Conservation (phyloP, 1,139 yeast genomes). For the Yamadazyma spencermartinsiae region DNA sequence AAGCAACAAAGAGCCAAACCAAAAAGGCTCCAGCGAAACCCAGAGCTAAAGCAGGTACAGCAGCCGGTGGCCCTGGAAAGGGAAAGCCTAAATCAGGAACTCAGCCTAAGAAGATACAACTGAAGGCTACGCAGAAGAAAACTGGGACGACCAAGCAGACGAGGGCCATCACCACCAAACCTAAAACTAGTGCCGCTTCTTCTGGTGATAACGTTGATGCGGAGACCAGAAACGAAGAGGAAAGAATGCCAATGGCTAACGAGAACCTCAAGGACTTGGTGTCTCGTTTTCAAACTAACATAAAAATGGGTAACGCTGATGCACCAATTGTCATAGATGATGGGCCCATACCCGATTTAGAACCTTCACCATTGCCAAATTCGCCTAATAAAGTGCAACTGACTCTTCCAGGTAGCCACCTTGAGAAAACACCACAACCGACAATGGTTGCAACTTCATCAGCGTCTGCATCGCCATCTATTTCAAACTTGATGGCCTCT, state of each 20-base stretch:
- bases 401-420: too few relatives aligned
- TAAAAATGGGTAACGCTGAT: constrained; percentile 17
- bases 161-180: too few relatives aligned
- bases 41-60: background rate
- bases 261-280: constrained; percentile 16
- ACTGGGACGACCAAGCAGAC: background rate
- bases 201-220: background rate
- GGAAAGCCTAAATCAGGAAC: background rate
- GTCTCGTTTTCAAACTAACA: constrained; percentile 25
- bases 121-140: background rate
- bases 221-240: background rate
- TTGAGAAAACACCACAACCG: background rate
- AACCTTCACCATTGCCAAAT: constrained; percentile 13
- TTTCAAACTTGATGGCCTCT: constrained; percentile 1
- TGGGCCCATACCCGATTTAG: constrained; percentile 13
- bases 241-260: background rate
- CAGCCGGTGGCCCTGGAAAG: background rate
- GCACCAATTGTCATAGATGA: constrained; percentile 18
- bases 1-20: background rate
- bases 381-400: constrained; percentile 1
- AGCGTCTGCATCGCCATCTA: background rate
- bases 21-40: background rate
- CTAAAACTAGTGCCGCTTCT: background rate
- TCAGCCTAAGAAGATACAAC: background rate
- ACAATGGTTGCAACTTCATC: constrained; percentile 3